Conservation (phyloP, 2,329 filamentous ascomycete genomes). For the Arachnomyces sp. region DNA sequence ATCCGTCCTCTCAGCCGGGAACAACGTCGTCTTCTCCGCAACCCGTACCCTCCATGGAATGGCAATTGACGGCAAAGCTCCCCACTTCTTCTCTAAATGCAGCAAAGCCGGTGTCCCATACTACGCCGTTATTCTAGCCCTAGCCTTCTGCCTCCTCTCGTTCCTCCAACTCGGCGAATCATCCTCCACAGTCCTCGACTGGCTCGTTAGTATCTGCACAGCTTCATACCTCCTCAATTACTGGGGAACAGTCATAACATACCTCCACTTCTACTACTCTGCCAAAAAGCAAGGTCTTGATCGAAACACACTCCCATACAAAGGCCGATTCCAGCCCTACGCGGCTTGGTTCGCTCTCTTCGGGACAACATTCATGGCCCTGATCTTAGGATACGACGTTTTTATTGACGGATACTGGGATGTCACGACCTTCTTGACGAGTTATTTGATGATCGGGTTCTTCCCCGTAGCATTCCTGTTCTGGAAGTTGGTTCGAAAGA, state of each 20-base stretch:
- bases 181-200: constrained; percentile 53
- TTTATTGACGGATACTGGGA: constrained; percentile 60
- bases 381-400: constrained; percentile 63
- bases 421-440: constrained; percentile 58
- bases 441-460: constrained; percentile 57
- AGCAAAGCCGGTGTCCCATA: constrained; percentile 58
- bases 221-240: constrained; percentile 24
- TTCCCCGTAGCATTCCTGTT: constrained; percentile 57
- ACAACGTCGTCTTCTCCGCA: constrained; percentile 56
- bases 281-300: constrained; percentile 58
- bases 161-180: constrained; percentile 61
- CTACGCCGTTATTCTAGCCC: constrained; percentile 56
- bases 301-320: constrained; percentile 60
- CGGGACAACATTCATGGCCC: constrained; percentile 57
- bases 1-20: constrained; percentile 57
- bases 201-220: constrained; percentile 25
- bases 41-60: constrained; percentile 57
- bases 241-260: constrained; percentile 57
- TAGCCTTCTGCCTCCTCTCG: constrained; percentile 57
- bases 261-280: constrained; percentile 61
- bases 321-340: constrained; percentile 59
- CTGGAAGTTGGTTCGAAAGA: constrained; percentile 60
- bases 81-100: constrained; percentile 36
- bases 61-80: constrained; percentile 57
- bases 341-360: constrained; percentile 56